phyloP scores from a whole-genome alignment of 2,329 filamentous ascomycete genomes.

The Plectosphaerella sp. region DNA sequence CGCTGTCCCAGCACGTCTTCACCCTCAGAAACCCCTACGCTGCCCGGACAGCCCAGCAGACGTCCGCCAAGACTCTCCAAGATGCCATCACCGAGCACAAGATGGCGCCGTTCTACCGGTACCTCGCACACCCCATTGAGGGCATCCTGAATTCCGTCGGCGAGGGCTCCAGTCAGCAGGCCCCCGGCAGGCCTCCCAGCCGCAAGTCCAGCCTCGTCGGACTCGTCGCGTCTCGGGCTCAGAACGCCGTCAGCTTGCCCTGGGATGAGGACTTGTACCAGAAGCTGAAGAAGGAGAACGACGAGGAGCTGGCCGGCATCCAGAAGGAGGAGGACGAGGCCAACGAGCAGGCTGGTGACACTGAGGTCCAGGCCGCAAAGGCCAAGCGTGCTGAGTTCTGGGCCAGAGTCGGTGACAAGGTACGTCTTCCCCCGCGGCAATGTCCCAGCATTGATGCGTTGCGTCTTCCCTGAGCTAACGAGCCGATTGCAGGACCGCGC shows the following conservation, averaged over 20 bases:
- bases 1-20: conserved; percentile 82
- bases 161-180: conserved; percentile 48
- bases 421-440: conserved; percentile 27
- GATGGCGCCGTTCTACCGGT: conserved; percentile 84
- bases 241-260: conserved; percentile 63
- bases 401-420: conserved; percentile 94
- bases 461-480: conserved; percentile 8
- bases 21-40: conserved; percentile 78
- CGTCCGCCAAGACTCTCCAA: conserved; percentile 69
- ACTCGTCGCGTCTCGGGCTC: conserved; percentile 70
- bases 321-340: conserved; percentile 90
- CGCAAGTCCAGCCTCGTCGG: conserved; percentile 68
- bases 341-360: conserved; percentile 92
- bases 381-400: conserved; percentile 96
- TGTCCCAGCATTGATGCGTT: neutral
- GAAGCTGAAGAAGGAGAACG: conserved; percentile 70
- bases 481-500: conserved; percentile 73
- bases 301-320: conserved; percentile 68
- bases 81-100: conserved; percentile 79
- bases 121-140: conserved; percentile 76
- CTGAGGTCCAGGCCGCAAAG: conserved; percentile 85
- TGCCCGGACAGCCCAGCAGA: conserved; percentile 60
- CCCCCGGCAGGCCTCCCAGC: conserved; percentile 52
- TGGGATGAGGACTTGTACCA: conserved; percentile 92
- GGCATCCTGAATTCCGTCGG: conserved; percentile 76